Evolutionary conservation across 83 land plant genomes (phyloP), one percentile per base, ranked within the genome.

Genomic region (Picea mariana): DNA sequence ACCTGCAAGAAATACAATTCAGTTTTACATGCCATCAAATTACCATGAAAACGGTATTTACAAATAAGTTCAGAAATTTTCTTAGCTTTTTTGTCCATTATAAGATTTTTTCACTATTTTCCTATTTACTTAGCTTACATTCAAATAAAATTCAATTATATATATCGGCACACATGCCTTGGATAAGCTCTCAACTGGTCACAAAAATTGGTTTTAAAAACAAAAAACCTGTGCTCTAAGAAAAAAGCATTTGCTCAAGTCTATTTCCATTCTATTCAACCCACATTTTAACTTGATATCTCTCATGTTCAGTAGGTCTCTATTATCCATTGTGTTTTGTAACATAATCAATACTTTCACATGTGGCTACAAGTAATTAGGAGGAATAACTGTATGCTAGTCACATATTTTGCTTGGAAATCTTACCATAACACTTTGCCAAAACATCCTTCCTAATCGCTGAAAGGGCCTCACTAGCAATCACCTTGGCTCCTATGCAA

Each of bases 381-480:
- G 11, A n/a, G 44, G 17, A 40, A 73, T 52, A 52, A 12, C 15
- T 11, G 9, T 44, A 44, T 73, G n/a, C 58, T 4, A 73, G 15
- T 52, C 58, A 73, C 24, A 44, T 15, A 17, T 34, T 73, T 73
- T n/a, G 77, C 77, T 23, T 40, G 47, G 21, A 62, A 78, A 77
- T 55, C 88, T 80, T 77, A 96, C 99, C 99, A 83, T 98, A 98
- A 75, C 99, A 98, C 83, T 98, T 98, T 18, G 99, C 87, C 31
- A 93, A 71, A 40, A 98, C 99, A 86, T 98, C 99, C 86, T 97
- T 97, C 65, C 98, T 91, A 75, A 97, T 89, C 15, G 99, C 97
- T 72, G 98, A 92, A 66, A 95, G 79, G 52, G 94, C 55, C 88
- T 97, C 99, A 82, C 99, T 96, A 4, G 99, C 99, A 81, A 98